Base-by-base conservation (phyloP, 371 early-diverging fungal species). In the Circinella minor region DNA sequence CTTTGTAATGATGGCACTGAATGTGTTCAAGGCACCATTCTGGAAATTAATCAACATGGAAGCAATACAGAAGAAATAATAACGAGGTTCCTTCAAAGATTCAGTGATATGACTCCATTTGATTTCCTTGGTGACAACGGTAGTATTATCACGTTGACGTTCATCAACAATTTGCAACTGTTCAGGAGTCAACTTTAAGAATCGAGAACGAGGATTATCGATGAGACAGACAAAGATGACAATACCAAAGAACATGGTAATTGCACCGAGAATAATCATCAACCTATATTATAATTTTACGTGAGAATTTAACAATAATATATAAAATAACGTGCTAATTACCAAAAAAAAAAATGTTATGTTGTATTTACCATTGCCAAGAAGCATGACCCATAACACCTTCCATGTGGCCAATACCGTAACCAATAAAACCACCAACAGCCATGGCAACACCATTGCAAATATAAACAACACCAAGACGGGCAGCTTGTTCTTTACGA, bases 351-450 rank as follows among this genome's bases (percentile, higher is more conserved):
- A 27, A 27, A n/a, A n/a, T n/a, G 27, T 27, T 27, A 27, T 27
- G 27, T 27, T 27, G 27, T 7, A n/a, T n/a, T 17, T 69, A 70
- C 83, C 88, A 88, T 72, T 80, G 80, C 89, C 90, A 89, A 47
- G 74, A 68, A 17, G 48, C 37, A 37, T 86, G 77, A 36, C 76
- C 76, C 9, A 71, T 68, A 51, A 71, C 71, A 37, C 73, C 74
- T 37, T 85, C 67, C 64, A 90, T 84, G 61, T 86, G 74, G 18
- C 65, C 73, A 64, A 90, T 79, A 10, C 83, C 88, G 37, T 86
- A 82, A 36, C 90, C 88, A 14, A 87, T 77, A 15, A 87, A 82
- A 0, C 88, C 90, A 66, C 86, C 89, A 34, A 89, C 80, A 14
- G 84, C 78, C 49, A 84, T 80, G 57, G 89, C 81, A n/a, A 82